Percentiles rank a stretch among this genome's conserved stretches.
Evolutionary conservation across 176 grass and related monocot species (phyloP).

Genomic region (Zoysia japonica): DNA sequence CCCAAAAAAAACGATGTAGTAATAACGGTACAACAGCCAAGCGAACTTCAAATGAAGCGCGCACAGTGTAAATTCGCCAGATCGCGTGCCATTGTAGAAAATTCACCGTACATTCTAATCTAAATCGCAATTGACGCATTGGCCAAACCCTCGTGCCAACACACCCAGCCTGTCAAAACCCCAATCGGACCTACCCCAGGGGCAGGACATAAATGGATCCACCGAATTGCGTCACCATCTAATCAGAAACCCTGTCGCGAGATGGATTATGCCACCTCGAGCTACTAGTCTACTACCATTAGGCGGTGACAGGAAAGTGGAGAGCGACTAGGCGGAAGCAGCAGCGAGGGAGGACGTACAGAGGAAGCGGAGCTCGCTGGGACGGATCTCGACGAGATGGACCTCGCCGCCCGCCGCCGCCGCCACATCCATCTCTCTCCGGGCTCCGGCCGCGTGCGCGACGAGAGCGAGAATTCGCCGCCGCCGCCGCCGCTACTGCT

Average conservation of each 20-base stretch:
- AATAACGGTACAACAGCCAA: background rate
- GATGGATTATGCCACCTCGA: conserved; percentile 10
- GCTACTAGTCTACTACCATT: background rate
- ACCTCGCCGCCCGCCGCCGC: conserved; percentile 46
- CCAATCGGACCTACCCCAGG: conserved; percentile 2
- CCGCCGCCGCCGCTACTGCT: background rate
- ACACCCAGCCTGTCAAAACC: conserved; percentile 5
- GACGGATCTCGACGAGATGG: conserved; percentile 74
- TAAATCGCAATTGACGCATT: background rate
- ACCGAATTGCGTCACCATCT: background rate
- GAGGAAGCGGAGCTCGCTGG: conserved; percentile 68
- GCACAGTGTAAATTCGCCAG: background rate
- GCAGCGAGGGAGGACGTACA: conserved; percentile 41
- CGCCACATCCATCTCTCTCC: background rate
- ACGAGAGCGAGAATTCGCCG: background rate
- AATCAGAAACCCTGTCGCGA: background rate
- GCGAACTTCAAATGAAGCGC: background rate
- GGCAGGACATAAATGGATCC: background rate
- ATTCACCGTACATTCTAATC: too few species aligned
- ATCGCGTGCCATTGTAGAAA: background rate
- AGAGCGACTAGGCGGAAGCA: background rate
- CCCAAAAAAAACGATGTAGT: background rate
- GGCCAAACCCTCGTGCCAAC: conserved; percentile 3
- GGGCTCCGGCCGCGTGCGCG: background rate
- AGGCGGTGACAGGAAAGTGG: background rate